phyloP scores from a whole-genome alignment of 495 filamentous ascomycete species.

The Neurospora intermedia region DNA sequence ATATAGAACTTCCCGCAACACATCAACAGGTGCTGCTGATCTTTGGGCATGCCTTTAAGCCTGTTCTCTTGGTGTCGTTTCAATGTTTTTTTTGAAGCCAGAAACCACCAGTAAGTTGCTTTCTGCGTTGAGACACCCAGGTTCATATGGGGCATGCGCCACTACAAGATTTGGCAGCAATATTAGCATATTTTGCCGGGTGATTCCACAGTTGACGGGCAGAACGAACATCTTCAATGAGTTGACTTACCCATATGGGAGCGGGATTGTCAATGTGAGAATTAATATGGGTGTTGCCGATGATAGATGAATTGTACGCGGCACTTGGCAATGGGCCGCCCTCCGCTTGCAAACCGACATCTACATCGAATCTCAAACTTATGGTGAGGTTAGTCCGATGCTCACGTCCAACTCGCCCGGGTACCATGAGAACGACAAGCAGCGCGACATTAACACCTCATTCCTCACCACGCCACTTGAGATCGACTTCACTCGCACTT shows the following conservation, averaged over 20 bases:
- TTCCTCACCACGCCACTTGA: constrained; percentile 34
- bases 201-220: neutral
- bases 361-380: neutral
- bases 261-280: neutral
- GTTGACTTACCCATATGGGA: neutral
- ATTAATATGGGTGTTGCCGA: neutral
- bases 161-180: no score
- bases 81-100: neutral
- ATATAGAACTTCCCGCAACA: neutral
- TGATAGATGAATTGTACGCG: neutral
- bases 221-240: neutral
- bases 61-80: neutral
- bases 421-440: constrained; percentile 33
- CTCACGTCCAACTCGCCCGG: neutral
- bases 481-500: constrained; percentile 38
- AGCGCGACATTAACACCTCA: constrained; percentile 23
- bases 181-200: neutral
- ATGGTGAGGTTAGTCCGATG: neutral
- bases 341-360: neutral
- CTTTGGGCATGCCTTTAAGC: neutral
- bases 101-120: no score
- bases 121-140: no score
- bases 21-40: neutral
- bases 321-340: neutral
- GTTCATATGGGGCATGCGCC: no score